These are phyloP conservation scores for Gossypium turneri DNA, from an alignment of 345 rosid genomes.

Conservation along the genomic window DNA sequence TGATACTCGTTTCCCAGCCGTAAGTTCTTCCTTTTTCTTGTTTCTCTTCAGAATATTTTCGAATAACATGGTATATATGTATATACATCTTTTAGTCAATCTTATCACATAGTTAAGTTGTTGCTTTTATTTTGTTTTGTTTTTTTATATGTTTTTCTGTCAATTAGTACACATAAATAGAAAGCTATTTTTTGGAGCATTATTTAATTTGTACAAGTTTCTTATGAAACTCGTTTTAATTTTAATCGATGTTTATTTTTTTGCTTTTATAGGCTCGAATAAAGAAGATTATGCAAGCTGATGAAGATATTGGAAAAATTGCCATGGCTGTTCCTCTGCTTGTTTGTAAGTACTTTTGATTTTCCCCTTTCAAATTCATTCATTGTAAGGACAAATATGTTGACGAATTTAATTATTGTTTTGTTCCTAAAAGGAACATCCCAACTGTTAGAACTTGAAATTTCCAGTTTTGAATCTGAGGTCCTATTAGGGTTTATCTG, in stretches of 20 bases:
- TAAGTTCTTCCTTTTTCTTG: not conserved
- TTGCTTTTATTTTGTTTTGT: too few species aligned
- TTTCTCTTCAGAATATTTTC: not conserved
- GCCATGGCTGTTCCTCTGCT: conserved; percentile 82
- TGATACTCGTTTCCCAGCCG: conserved; percentile 12
- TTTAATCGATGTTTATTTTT: not conserved
- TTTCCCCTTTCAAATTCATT: not conserved
- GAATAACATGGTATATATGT: not conserved
- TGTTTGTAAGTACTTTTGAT: conserved; percentile 48
- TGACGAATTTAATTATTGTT: not conserved
- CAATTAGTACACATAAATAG: not conserved
- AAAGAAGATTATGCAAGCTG: conserved; percentile 81
- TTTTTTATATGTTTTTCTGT: not conserved
- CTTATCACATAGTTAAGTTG: not conserved
- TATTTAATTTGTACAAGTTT: not conserved
- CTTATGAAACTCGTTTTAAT: not conserved
- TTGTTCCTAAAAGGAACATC: not conserved
- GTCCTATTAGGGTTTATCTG: not conserved
- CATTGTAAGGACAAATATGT: not conserved
- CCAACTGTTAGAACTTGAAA: not conserved
- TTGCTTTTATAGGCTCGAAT: conserved; percentile 45
- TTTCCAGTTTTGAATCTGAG: conserved; percentile 1
- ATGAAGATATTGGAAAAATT: conserved; percentile 76
- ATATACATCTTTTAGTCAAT: not conserved
- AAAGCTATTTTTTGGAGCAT: not conserved